A percentile compares a stretch with the other conserved stretches of the same genome.
phyloP scores from a whole-genome alignment of 257 asterid species.

The Parsonsia alboflavescens region DNA sequence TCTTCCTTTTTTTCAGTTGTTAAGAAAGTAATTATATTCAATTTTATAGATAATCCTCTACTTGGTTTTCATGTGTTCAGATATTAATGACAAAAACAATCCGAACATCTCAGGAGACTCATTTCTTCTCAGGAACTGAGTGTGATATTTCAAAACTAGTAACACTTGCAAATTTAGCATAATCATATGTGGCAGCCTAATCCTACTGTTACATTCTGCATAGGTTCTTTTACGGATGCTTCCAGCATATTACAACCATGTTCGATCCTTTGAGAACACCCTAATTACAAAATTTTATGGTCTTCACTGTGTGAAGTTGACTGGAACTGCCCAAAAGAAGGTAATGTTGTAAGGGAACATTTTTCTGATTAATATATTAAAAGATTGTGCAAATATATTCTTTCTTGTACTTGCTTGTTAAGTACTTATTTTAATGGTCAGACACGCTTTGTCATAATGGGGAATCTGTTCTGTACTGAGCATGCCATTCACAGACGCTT shows the following conservation, averaged over 20 bases:
- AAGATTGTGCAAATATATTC: neutral
- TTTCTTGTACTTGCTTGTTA: neutral
- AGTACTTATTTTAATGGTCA: slow-evolving; percentile 26
- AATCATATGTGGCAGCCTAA: neutral
- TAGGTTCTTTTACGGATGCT: slow-evolving; percentile 91
- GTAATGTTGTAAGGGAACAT: slow-evolving; percentile 25
- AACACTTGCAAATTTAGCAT: neutral
- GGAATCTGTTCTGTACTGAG: slow-evolving; percentile 77
- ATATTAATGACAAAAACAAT: neutral
- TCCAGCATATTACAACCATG: slow-evolving; percentile 82
- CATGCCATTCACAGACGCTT: slow-evolving; percentile 70
- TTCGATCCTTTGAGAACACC: slow-evolving; percentile 66
- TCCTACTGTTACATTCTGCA: slow-evolving; percentile 15
- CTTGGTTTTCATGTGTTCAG: neutral
- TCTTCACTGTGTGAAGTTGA: slow-evolving; percentile 84
- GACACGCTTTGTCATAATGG: slow-evolving; percentile 95
- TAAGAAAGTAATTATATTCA: too few species aligned
- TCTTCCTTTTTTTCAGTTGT: too few species aligned
- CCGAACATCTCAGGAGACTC: neutral
- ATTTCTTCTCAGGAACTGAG: neutral
- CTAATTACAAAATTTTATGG: slow-evolving; percentile 79
- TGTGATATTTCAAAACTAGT: too few species aligned
- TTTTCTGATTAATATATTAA: neutral
- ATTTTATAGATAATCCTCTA: too few species aligned
- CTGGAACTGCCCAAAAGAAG: slow-evolving; percentile 88